A percentile compares a stretch with the other conserved stretches of the same genome.
phyloP scores from a whole-genome alignment of 2,329 filamentous ascomycete genomes.

The Sporothrix dimorphospora region DNA sequence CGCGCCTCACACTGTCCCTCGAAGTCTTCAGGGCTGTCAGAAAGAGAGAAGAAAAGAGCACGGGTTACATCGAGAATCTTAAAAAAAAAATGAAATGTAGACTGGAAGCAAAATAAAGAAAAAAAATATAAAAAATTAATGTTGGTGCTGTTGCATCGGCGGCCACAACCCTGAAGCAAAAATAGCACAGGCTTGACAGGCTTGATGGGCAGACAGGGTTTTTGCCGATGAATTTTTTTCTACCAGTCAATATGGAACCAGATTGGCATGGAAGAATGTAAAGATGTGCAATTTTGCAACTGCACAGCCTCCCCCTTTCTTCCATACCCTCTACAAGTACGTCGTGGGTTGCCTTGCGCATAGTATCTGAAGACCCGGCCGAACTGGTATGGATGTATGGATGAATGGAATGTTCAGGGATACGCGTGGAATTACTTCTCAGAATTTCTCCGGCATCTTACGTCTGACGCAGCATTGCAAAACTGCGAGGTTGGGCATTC shows the following conservation, averaged over 20 bases:
- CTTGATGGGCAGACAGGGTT: neutral
- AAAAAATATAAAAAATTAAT: neutral
- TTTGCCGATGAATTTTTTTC: neutral
- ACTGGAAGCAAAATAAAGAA: neutral
- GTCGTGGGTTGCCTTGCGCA: neutral
- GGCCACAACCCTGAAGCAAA: conserved; percentile 2
- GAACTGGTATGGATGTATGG: neutral
- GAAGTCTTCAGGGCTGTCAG: neutral
- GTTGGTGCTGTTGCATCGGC: neutral
- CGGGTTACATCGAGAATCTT: neutral
- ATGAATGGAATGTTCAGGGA: neutral
- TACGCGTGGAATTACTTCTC: neutral
- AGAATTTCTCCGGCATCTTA: neutral
- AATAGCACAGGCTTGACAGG: conserved; percentile 13
- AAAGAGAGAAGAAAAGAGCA: neutral
- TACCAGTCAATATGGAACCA: conserved; percentile 5
- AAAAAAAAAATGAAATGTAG: neutral
- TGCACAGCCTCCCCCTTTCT: conserved; percentile 28
- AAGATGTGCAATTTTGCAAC: conserved; percentile 15
- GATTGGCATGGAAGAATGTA: conserved; percentile 1
- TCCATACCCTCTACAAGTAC: neutral
- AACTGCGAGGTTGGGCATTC: neutral
- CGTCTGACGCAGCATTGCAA: neutral
- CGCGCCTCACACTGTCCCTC: neutral
- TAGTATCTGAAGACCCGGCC: neutral